Base-by-base conservation (phyloP, 2,329 filamentous ascomycete genomes). In the Geoglossum cookeanum region DNA sequence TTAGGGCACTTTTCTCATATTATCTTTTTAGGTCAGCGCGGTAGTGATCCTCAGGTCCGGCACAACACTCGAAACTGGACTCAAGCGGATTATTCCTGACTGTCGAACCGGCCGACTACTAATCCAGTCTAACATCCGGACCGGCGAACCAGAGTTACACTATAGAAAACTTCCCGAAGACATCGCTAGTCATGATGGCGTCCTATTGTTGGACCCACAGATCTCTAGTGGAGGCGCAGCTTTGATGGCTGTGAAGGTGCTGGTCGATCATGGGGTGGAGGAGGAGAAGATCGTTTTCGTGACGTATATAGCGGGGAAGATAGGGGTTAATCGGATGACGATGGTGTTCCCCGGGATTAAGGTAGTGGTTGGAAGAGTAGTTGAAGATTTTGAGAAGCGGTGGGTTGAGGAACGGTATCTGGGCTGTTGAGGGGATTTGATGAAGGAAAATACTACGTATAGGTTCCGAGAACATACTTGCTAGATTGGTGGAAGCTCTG, bases 211-310 rank as follows among this genome's bases (percentile, higher is more conserved):
- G 22, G 92, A 97, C 68, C 84, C 90, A 13, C 92, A 98, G 67
- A 96, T 97, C 85, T 88, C 87, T 30, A 90, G 84, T 60, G 92
- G 92, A 48, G 91, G 90, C 39, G 80, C 81, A 11, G 81, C 80
- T 3, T 73, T 98, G 58, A 98, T 98, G 92, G 89, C 92, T 0
- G 90, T 97, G 47, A 85, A 92, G 65, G 87, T 97, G n/a, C 74
- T 98, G 56, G 81, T 95, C 15, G 92, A 98, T 68, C 90, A 97
- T 66, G 92, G 92, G 9, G 90, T 97, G 5, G 73, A 80, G 4
- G 83, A 92, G 66, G 79, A 87, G 51, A 83, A 78, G 62, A 95
- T 98, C 62, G 87, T 96, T 37, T 84, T 97, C 67, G 90, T 94
- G 44, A 95, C 91, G 3, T 96, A 94, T 67, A 85, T 88, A 62